Base-by-base conservation (phyloP, 805 yeast species). In the Candida nemodendra region DNA sequence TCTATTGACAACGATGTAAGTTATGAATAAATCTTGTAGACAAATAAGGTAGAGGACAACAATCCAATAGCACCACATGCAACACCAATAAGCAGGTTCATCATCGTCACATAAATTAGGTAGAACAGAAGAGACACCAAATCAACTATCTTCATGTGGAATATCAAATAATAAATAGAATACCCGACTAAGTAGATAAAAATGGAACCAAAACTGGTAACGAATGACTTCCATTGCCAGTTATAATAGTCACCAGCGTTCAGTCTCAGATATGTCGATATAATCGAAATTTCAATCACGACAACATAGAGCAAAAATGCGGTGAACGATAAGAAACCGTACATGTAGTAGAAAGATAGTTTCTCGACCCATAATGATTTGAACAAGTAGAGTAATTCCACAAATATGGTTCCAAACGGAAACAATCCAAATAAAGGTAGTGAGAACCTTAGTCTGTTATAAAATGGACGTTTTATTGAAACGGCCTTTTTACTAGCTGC, bases 181-280 rank as follows among this genome's bases (percentile, higher is more conserved):
- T 84, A 87, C 7, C 69, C 59, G 47, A 77, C 77, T 41, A 88
- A 70, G 62, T 83, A 86, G 69, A 81, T 69, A 21, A 88, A 87
- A 32, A 85, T 74, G 40, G 90, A 78, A 4, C 78, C 66, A 1
- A 78, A 67, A 4, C 95, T 86, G 19, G 80, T 76, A 37, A 77
- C 59, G 59, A 86, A 87, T 9, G 88, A 69, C 48, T 81, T 71
- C 95, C 95, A 87, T 56, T 85, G 86, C 96, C 96, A 89, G 48
- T 71, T 65, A 34, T 76, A 74, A 35, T 77, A 78, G 53, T 76
- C 61, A n/a, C 61, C 59, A 15, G 53, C 42, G 35, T 56, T 68
- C 51, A 87, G 67, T 30, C 82, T 71, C 29, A 83, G 55, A 53
- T 82, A 87, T 8, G 82, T 71, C 5, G 84, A 78, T 29, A 87